These are phyloP conservation scores for Brettanomyces anomalus DNA, from an alignment of 805 yeast genomes.

Conservation along the genomic window DNA sequence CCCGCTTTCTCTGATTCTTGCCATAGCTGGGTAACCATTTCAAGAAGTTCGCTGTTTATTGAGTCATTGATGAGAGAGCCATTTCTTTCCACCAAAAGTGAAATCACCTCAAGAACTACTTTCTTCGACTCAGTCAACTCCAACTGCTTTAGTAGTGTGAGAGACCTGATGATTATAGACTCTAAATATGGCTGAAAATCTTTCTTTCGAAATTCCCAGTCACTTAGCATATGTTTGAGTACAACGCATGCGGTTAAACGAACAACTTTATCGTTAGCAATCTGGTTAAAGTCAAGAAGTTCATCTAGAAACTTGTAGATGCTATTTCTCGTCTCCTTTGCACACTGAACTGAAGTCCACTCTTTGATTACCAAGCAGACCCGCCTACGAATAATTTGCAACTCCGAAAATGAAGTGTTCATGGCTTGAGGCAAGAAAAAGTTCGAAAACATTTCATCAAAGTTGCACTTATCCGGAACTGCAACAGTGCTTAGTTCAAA, in stretches of 20 bases:
- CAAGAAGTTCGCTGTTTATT: slow-evolving; percentile 41
- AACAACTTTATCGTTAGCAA: slow-evolving; percentile 66
- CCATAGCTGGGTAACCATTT: slow-evolving; percentile 69
- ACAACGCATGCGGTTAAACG: slow-evolving; percentile 65
- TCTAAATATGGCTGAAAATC: slow-evolving; percentile 60
- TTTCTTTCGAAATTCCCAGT: slow-evolving; percentile 73
- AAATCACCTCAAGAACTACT: slow-evolving; percentile 59
- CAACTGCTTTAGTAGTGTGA: slow-evolving; percentile 42
- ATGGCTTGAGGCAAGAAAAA: slow-evolving; percentile 62
- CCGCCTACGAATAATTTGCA: slow-evolving; percentile 64
- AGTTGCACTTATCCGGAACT: slow-evolving; percentile 56
- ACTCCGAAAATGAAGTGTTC: slow-evolving; percentile 33
- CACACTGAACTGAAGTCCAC: slow-evolving; percentile 67
- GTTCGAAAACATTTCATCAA: slow-evolving; percentile 51
- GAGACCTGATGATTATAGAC: slow-evolving; percentile 37
- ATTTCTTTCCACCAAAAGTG: slow-evolving; percentile 54
- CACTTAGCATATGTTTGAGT: slow-evolving; percentile 61
- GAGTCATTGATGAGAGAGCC: slow-evolving; percentile 50
- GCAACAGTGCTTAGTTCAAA: slow-evolving; percentile 70
- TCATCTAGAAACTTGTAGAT: slow-evolving; percentile 50
- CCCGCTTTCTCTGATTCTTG: slow-evolving; percentile 38
- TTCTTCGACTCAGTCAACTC: slow-evolving; percentile 67
- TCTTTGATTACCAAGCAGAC: slow-evolving; percentile 68
- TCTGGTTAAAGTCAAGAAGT: slow-evolving; percentile 32
- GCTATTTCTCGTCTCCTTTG: slow-evolving; percentile 43